phyloP scores from a whole-genome alignment of 2,329 filamentous ascomycete genomes.

The Pseudofabraea citricarpa region DNA sequence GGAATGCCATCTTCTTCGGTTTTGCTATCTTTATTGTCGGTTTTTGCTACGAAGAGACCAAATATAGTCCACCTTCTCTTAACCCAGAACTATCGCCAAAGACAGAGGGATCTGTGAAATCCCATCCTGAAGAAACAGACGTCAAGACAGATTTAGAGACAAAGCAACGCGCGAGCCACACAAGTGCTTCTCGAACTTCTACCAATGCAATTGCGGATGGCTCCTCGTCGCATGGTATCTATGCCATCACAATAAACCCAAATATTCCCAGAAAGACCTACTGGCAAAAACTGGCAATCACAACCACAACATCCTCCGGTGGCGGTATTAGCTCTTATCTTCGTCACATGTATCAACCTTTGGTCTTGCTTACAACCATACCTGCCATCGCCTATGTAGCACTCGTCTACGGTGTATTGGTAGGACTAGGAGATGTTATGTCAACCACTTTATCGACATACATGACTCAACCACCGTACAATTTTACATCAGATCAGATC shows the following conservation, averaged over 20 bases:
- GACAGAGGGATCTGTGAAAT: no score
- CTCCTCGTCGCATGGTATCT: no score
- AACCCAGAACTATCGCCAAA: no score
- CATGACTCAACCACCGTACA: conserved; percentile 34
- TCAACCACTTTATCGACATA: conserved; percentile 30
- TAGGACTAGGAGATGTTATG: conserved; percentile 34
- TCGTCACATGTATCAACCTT: conserved; percentile 31
- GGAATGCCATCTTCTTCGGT: conserved; percentile 35
- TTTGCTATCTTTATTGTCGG: conserved; percentile 32
- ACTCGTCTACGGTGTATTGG: conserved; percentile 31
- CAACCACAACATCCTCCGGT: conserved; percentile 13
- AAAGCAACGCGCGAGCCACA: no score
- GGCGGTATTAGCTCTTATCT: conserved; percentile 26
- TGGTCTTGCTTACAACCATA: conserved; percentile 31
- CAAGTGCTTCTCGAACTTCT: no score
- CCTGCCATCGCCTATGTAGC: conserved; percentile 34
- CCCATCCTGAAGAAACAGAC: no score
- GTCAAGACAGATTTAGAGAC: no score
- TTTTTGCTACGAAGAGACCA: conserved; percentile 41
- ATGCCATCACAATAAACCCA: conserved; percentile 2
- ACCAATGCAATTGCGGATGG: no score
- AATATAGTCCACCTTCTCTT: no score
- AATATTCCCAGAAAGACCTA: conserved; percentile 37
- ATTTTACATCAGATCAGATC: conserved; percentile 31
- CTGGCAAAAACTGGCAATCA: conserved; percentile 33